Percentiles rank a stretch among this genome's conserved stretches.
Evolutionary conservation across 2,329 filamentous ascomycete species (phyloP).

Genomic region (Ophiocordyceps camponoti-leonardi): DNA sequence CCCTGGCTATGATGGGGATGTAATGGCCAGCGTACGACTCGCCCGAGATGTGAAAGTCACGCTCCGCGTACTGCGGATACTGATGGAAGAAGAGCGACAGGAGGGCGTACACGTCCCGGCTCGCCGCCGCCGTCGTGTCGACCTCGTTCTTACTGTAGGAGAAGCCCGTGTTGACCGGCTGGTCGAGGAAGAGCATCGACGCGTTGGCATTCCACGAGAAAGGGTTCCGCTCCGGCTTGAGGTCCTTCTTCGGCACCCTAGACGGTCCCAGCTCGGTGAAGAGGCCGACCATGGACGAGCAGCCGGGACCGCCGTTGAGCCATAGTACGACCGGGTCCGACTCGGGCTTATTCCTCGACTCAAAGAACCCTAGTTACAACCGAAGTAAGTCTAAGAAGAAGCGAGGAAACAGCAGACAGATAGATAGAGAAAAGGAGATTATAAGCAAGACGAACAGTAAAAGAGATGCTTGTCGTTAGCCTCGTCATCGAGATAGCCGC

Average conservation of each 20-base stretch:
- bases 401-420: neutral
- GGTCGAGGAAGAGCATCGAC: conserved; percentile 56
- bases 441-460: neutral
- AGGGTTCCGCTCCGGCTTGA: conserved; percentile 28
- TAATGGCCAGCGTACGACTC: conserved; percentile 94
- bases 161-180: conserved; percentile 26
- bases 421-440: neutral
- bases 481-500: neutral
- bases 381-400: neutral
- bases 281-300: conserved; percentile 20
- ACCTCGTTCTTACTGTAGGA: conserved; percentile 6
- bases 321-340: conserved; percentile 35
- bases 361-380: conserved; percentile 21
- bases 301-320: conserved; percentile 21
- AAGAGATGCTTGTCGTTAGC: neutral
- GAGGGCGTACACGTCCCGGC: conserved; percentile 36
- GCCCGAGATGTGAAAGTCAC: conserved; percentile 94
- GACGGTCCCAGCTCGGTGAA: conserved; percentile 64
- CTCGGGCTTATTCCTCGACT: conserved; percentile 19
- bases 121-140: neutral
- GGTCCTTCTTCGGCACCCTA: conserved; percentile 33
- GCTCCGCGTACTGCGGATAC: conserved; percentile 83
- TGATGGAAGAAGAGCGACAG: conserved; percentile 96
- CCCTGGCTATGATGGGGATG: conserved; percentile 77
- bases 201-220: conserved; percentile 46